These are phyloP conservation scores for Rhynchospora tenuis DNA, from an alignment of 176 grass and related monocot genomes.

Conservation along the genomic window DNA sequence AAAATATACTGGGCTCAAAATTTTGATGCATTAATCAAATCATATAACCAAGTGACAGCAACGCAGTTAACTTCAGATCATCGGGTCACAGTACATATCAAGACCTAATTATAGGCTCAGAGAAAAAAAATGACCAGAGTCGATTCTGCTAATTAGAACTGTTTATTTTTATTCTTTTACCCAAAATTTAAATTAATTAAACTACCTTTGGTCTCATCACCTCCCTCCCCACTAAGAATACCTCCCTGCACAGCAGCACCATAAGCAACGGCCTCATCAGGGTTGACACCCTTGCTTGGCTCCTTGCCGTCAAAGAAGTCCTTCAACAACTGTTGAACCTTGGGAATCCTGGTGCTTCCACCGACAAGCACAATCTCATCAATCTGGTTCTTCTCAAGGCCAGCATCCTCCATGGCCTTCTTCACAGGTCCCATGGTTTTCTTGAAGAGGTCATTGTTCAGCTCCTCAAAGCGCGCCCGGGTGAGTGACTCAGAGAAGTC, in stretches of 20 bases:
- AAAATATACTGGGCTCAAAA: neutral
- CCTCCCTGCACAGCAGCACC: slow-evolving; percentile 50
- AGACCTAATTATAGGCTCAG: neutral
- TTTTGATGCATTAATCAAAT: neutral
- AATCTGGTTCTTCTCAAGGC: slow-evolving; percentile 42
- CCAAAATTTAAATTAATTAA: neutral
- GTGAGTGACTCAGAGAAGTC: slow-evolving; percentile 65
- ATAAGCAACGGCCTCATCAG: slow-evolving; percentile 62
- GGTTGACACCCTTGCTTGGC: slow-evolving; percentile 44
- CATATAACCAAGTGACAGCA: neutral
- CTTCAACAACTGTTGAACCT: slow-evolving; percentile 63
- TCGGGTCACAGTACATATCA: too few species aligned
- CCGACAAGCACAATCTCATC: slow-evolving; percentile 71
- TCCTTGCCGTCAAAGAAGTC: slow-evolving; percentile 71
- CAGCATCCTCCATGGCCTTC: slow-evolving; percentile 65
- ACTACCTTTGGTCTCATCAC: slow-evolving; percentile 42
- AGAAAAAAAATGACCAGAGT: too few species aligned
- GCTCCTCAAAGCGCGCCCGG: slow-evolving; percentile 55
- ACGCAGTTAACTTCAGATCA: too few species aligned
- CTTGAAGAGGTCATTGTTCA: slow-evolving; percentile 66
- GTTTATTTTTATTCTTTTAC: neutral
- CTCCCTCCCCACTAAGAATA: slow-evolving; percentile 48
- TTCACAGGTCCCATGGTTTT: slow-evolving; percentile 70
- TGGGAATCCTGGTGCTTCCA: slow-evolving; percentile 75
- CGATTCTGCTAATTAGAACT: too few species aligned